Evolutionary conservation across 805 yeast species (phyloP), one percentile per base, ranked within the genome.

Genomic region (Dipodascopsis tothii): DNA sequence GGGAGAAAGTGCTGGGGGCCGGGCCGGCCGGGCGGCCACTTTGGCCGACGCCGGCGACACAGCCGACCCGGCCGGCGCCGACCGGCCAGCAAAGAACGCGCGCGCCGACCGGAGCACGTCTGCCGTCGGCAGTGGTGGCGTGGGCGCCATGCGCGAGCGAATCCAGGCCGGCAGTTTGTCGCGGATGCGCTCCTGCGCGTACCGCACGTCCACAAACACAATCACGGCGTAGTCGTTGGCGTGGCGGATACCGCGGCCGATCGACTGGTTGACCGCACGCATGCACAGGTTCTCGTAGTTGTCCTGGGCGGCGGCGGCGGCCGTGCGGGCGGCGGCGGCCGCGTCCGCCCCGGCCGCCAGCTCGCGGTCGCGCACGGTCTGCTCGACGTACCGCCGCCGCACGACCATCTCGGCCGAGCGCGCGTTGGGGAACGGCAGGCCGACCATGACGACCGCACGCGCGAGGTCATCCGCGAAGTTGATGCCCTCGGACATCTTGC

Each of bases 231-330:
- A 87, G 62, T 90, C 97, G 34, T 73, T 71, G 21, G 72, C 73
- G 60, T 88, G 95, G 48, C 97, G 69, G 33, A 88, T 88, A 4
- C 96, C 84, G 51, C 97, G 72, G 0, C 96, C 97, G 9, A 90
- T 80, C 63, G 94, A 79, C 61, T 88, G 97, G 59, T 88, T 88
- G 0, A 88, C 86, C 0, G 95, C 83, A 41, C 87, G 76, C 92
- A 90, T 82, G 58, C 95, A 87, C 4, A 85, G 67, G 55, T 84
- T 85, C 54, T 87, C 95, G 56, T 84, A 81, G 2, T 71, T 74
- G 5, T 56, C 63, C 27, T 59, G 59, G 0, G 88, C 84, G 21
- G 68, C 68, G 2, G 42, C 54, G 5, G 25, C 33, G 20, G 17
- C 17, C 27, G 33, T 11, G 28, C 19, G 2, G 11, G 20, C 30